Base-by-base conservation (phyloP, 345 rosid genomes). In the Barbarea vulgaris region DNA sequence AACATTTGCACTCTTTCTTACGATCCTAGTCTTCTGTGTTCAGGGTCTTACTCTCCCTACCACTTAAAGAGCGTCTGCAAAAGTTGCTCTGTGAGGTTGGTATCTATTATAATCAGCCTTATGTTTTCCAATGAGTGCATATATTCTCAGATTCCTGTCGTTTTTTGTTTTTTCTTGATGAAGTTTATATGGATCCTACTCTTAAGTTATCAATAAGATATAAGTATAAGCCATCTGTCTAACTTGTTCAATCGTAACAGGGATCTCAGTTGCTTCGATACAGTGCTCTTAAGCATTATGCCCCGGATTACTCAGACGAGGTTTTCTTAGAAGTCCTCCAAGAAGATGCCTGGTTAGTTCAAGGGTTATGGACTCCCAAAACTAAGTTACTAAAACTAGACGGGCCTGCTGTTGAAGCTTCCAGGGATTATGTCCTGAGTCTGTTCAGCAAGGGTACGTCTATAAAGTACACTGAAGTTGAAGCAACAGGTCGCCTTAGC, bases 331-430 rank as follows among this genome's bases (percentile, higher is more conserved):
- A n/a, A 19, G 81, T 82, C 66, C 92, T 92, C 73, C 85, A 87
- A 72, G 55, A 80, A 39, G 46, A 74, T 81, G 96, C 89, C n/a
- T 72, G 58, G 31, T 78, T 95, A 75, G 88, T 95, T 63, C 97
- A 95, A 84, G 98, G 99, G 58, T 83, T 88, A 22, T 95, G 99
- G 99, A 83, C 79, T 64, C 86, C 87, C 42, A 92, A 82, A 77
- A 86, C 84, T 48, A 10, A 47, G n/a, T 70, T 89, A 77, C 65
- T 89, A 52, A 61, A 81, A 19, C 69, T 77, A 69, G 79, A 69
- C 22, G 67, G 67, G 18, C 61, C 71, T n/a, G 3, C 71, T n/a
- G 4, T 57, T 17, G 70, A 70, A 56, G 70, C 78, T 27, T 75
- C 84, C 24, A 86, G 93, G 72, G 91, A 91, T 71, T 87, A 79